These are phyloP conservation scores for Eremothecium gossypii DNA, from an alignment of 1,139 yeast species.

Conservation along the genomic window DNA sequence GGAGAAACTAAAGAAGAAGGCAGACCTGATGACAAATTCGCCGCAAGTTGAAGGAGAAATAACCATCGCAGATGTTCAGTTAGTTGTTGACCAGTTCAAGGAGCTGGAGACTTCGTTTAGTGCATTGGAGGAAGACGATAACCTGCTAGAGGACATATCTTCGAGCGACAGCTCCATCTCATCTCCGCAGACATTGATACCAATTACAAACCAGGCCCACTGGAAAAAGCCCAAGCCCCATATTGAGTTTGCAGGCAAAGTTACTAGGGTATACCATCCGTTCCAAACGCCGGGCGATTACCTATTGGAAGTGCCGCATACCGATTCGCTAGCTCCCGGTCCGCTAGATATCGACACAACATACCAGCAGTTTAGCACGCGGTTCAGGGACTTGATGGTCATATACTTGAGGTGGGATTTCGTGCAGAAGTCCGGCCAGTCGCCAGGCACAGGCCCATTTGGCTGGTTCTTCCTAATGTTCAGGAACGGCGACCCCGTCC, in stretches of 20 bases:
- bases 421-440: constrained; percentile 3
- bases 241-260: constrained; percentile 1
- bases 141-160: background rate
- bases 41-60: background rate
- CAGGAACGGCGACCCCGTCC: constrained; percentile 2
- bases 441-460: constrained; percentile 4
- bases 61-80: background rate
- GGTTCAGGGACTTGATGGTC: constrained; percentile 1
- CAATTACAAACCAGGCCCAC: background rate
- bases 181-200: background rate
- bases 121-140: background rate
- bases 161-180: background rate
- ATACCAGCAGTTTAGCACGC: background rate
- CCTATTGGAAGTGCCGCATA: background rate
- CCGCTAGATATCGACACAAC: constrained; percentile 2
- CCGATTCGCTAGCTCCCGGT: constrained; percentile 2
- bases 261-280: constrained; percentile 3
- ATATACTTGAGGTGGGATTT: constrained; percentile 2
- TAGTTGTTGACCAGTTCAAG: constrained; percentile 1
- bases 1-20: background rate
- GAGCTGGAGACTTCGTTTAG: background rate
- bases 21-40: background rate
- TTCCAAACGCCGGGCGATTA: constrained; percentile 2
- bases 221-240: constrained; percentile 3
- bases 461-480: constrained; percentile 4